Percentiles rank a stretch among this genome's conserved stretches.
Evolutionary conservation across 495 filamentous ascomycete species (phyloP).

Genomic region (Aspergillus bridgeri): DNA sequence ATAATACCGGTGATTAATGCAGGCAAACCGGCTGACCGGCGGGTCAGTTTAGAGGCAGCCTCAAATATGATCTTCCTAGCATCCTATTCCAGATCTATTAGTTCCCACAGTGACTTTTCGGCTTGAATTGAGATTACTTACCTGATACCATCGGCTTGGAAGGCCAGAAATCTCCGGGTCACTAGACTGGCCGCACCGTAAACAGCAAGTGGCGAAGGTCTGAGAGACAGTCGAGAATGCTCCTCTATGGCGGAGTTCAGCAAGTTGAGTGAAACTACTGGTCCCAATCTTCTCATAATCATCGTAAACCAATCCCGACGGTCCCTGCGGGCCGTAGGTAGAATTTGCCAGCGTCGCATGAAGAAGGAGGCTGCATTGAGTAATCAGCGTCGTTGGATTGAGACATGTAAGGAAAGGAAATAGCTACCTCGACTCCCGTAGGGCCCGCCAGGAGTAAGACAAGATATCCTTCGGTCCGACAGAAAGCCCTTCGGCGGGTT

Average conservation of each 20-base stretch:
- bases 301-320: slow-evolving; percentile 27
- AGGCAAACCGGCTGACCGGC: slow-evolving; percentile 88
- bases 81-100: slow-evolving; percentile 38
- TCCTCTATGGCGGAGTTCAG: slow-evolving; percentile 81
- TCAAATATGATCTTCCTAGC: slow-evolving; percentile 61
- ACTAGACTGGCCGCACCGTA: slow-evolving; percentile 50
- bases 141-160: slow-evolving; percentile 61
- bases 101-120: background rate
- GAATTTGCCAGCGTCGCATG: slow-evolving; percentile 37
- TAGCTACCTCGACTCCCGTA: slow-evolving; percentile 82
- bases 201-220: slow-evolving; percentile 78
- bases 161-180: slow-evolving; percentile 41
- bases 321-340: slow-evolving; percentile 35
- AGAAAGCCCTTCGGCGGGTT: slow-evolving; percentile 65
- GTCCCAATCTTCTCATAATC: slow-evolving; percentile 57
- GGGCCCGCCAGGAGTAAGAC: slow-evolving; percentile 88
- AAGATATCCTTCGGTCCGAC: slow-evolving; percentile 77
- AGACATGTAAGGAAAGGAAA: background rate
- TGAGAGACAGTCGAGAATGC: slow-evolving; percentile 91
- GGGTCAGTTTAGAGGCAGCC: slow-evolving; percentile 73
- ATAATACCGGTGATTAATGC: slow-evolving; percentile 77
- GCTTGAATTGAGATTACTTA: slow-evolving; percentile 25
- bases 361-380: slow-evolving; percentile 51
- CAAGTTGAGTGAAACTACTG: slow-evolving; percentile 74
- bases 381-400: background rate